Percentiles rank a stretch among this genome's conserved stretches.
Conservation (phyloP, 371 early-diverging fungal species). For the Smittium mucronatum region DNA sequence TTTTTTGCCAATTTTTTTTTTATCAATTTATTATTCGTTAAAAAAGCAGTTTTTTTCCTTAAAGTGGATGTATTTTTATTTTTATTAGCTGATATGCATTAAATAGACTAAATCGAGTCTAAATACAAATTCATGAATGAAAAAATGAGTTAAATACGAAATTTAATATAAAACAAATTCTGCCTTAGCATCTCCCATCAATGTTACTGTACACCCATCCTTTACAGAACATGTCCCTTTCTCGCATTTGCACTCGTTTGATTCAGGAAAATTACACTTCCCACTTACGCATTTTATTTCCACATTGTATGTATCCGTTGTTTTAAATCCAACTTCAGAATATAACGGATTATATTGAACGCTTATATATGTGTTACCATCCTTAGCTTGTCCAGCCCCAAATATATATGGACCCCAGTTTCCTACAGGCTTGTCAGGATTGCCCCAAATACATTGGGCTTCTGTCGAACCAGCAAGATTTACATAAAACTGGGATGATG, state of each 20-base stretch:
- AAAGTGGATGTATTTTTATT: not conserved
- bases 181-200: conserved; percentile 19
- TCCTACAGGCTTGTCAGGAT: conserved; percentile 22
- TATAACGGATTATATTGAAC: conserved; percentile 33
- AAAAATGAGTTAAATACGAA: not conserved
- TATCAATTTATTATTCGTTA: not conserved
- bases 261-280: conserved; percentile 25
- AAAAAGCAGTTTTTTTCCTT: not conserved
- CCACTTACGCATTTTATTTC: conserved; percentile 24
- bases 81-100: not conserved
- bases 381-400: conserved; percentile 29
- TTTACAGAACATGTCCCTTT: conserved; percentile 27
- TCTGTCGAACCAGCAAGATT: conserved; percentile 24
- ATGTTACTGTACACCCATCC: conserved; percentile 32
- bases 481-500: conserved; percentile 34
- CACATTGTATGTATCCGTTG: conserved; percentile 22
- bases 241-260: conserved; percentile 32
- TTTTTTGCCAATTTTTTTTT: not conserved
- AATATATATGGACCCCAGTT: conserved; percentile 36
- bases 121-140: not conserved
- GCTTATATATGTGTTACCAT: conserved; percentile 33
- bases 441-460: conserved; percentile 33
- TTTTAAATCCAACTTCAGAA: conserved; percentile 19
- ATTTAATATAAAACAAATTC: conserved; percentile 25
- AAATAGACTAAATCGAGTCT: not conserved